phyloP scores from a whole-genome alignment of 2,329 filamentous ascomycete species.

The Colletotrichum tamarilloi region DNA sequence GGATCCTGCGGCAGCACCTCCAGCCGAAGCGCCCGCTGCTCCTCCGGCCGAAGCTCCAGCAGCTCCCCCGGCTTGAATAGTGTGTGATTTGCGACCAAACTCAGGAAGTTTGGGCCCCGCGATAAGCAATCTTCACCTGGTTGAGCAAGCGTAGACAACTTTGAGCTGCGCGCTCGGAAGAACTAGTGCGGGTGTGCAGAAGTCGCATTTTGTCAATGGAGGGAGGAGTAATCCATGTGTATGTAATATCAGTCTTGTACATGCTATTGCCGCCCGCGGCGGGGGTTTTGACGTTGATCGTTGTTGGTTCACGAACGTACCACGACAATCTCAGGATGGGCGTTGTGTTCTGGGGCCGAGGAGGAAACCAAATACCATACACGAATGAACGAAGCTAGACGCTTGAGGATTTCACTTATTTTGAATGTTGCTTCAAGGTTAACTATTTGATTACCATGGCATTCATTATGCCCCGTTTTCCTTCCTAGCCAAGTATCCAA shows the following conservation, averaged over 20 bases:
- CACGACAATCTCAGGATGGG: background rate
- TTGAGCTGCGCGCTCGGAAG: too few species aligned
- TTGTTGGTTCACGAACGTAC: background rate
- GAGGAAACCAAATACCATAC: background rate
- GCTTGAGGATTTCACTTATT: background rate
- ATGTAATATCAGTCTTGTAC: conserved; percentile 17
- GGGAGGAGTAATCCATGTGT: conserved; percentile 10
- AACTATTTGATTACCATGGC: background rate
- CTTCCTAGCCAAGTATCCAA: too few species aligned
- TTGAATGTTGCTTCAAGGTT: background rate
- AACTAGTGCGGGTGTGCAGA: background rate
- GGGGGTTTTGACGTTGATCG: background rate
- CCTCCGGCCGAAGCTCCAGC: background rate
- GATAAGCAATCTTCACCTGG: background rate
- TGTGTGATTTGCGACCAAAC: background rate
- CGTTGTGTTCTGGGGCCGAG: background rate
- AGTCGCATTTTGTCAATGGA: background rate
- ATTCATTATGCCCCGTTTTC: background rate
- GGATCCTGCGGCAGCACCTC: background rate
- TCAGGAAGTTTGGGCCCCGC: background rate
- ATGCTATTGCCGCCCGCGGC: background rate
- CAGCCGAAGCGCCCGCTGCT: background rate
- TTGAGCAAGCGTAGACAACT: background rate
- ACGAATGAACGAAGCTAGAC: background rate
- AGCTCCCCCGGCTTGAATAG: background rate